These are phyloP conservation scores for Persicaria maculosa DNA, from an alignment of 148 eudicot genomes.

Conservation along the genomic window DNA sequence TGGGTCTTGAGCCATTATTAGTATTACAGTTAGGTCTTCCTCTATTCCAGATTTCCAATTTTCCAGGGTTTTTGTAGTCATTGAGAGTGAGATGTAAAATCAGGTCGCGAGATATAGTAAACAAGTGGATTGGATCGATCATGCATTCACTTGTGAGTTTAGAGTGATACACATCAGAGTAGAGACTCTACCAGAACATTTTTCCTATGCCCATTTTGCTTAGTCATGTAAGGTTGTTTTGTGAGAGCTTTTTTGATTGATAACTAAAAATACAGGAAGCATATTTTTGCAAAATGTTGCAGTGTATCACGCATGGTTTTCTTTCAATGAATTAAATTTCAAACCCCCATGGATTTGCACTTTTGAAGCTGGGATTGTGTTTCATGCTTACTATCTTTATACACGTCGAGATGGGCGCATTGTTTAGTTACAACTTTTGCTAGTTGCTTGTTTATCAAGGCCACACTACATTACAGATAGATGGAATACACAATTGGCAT, in stretches of 20 bases:
- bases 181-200: constrained; percentile 11
- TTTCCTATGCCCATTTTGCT: constrained; percentile 4
- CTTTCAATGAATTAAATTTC: too few relatives aligned
- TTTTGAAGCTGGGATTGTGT: too few relatives aligned
- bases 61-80: constrained; percentile 13
- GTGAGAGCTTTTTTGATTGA: background rate
- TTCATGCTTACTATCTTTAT: too few relatives aligned
- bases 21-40: constrained; percentile 3
- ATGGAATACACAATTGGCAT: too few relatives aligned
- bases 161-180: constrained; percentile 24
- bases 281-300: too few relatives aligned
- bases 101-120: constrained; percentile 29
- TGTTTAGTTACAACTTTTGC: too few relatives aligned
- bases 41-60: constrained; percentile 11
- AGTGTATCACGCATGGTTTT: too few relatives aligned
- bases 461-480: too few relatives aligned
- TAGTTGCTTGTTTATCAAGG: too few relatives aligned
- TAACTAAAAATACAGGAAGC: too few relatives aligned
- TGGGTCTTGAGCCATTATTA: constrained; percentile 10
- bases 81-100: constrained; percentile 37
- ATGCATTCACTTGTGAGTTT: constrained; percentile 25
- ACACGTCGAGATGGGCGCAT: too few relatives aligned
- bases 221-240: background rate
- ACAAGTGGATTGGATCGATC: constrained; percentile 10
- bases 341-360: too few relatives aligned